phyloP scores from a whole-genome alignment of 495 filamentous ascomycete genomes.

The Podospora didyma region DNA sequence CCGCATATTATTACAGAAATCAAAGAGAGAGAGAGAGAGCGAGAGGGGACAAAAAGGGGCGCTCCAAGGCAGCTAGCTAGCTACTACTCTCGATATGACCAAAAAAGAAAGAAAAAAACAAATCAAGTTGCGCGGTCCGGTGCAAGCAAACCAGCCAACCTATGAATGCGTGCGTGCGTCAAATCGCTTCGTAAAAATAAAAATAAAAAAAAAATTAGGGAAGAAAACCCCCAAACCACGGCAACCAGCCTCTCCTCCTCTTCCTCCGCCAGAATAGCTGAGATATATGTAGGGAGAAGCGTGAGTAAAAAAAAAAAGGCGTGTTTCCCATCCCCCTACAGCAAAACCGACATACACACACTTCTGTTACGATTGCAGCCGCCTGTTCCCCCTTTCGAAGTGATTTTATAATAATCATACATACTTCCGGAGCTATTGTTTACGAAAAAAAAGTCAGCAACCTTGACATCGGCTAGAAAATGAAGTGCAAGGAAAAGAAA shows the following conservation, averaged over 20 bases:
- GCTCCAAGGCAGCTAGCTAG: too few relatives aligned
- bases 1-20: too few relatives aligned
- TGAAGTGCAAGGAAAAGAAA: neutral
- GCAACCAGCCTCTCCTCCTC: neutral
- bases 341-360: too few relatives aligned
- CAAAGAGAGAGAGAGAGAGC: too few relatives aligned
- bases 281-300: neutral
- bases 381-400: too few relatives aligned
- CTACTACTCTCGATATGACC: too few relatives aligned
- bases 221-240: neutral
- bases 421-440: slow-evolving; percentile 34
- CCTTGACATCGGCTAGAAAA: neutral
- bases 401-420: slow-evolving; percentile 9
- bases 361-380: too few relatives aligned
- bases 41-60: too few relatives aligned
- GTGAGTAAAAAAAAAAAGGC: too few relatives aligned
- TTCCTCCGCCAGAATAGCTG: neutral
- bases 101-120: neutral
- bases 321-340: too few relatives aligned
- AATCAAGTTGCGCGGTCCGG: neutral
- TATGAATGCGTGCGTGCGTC: neutral
- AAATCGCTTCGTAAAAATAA: neutral
- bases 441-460: neutral
- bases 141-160: too few relatives aligned
- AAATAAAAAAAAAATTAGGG: too few relatives aligned